Evolutionary conservation across 352 stramenopile species (phyloP), one percentile per base, ranked within the genome.

Genomic region (Phytophthora capsici): DNA sequence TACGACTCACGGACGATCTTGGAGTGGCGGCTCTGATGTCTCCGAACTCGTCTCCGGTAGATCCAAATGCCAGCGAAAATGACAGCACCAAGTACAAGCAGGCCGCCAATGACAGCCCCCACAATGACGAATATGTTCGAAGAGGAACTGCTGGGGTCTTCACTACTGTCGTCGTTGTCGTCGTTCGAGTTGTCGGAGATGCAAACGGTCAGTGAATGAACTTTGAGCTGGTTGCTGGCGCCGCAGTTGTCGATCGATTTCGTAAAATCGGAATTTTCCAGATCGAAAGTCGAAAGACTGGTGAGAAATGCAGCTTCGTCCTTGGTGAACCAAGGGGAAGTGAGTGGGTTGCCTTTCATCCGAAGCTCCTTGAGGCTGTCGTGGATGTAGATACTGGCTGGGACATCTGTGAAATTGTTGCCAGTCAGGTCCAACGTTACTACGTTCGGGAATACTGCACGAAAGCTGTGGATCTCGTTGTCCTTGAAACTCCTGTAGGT

Each of bases 361-460:
- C 79, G 68, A 9, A 91, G 61, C 30, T 70, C 54, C 38, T 76
- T 52, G 17, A 91, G 69, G 3, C 53, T 73, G 14, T 71, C 46
- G 58, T 88, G 77, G 6, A 73, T 67, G 52, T 83, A 91, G 9
- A 91, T 70, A 5, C 70, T 68, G 4, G 53, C 26, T 2, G 80
- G 83, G 25, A 89, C 80, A 14, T 64, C 68, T 1, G 75, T 78
- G 26, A 91, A 69, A 7, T 82, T 71, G 64, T 91, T 91, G 58
- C 57, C 34, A 8, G 66, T 78, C 25, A 91, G 36, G 49, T 90
- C 77, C 69, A 91, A 65, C 17, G 72, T 83, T 8, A 51, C 73
- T 23, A 91, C 63, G 37, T 76, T 74, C 0, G 79, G 73, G 64
- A 84, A 90, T 14, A 90, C 85, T 50, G 71, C 68, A 5, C 72